Evolutionary conservation across 164 flowering plant genomes (phyloP).

Genomic region (Umbellularia californica): DNA sequence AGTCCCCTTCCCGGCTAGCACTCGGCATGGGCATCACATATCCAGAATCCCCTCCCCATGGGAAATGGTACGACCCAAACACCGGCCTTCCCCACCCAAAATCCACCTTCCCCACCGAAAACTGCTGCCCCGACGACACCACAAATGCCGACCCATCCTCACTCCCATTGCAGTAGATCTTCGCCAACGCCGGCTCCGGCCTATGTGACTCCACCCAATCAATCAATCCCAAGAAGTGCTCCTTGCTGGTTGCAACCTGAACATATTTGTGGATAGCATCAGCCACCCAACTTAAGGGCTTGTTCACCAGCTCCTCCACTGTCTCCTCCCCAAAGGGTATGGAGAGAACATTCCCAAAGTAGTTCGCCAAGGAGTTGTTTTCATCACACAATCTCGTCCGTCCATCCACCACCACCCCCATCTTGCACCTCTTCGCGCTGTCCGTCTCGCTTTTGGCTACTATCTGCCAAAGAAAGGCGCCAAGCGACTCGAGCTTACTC

Average conservation of each 20-base stretch:
- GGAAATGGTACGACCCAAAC: conserved; percentile 34
- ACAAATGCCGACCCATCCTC: conserved; percentile 30
- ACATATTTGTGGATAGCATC: conserved; percentile 17
- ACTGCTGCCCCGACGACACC: conserved; percentile 32
- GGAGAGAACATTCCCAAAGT: conserved; percentile 39
- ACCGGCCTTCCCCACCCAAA: too few relatives aligned
- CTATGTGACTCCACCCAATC: conserved; percentile 36
- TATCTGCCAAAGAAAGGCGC: conserved; percentile 14
- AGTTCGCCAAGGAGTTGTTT: conserved; percentile 7
- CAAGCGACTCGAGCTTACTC: conserved; percentile 15
- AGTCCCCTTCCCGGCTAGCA: conserved; percentile 24
- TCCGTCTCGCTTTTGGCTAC: not conserved
- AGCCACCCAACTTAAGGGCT: conserved; percentile 29
- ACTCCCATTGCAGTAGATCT: conserved; percentile 19
- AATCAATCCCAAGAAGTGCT: conserved; percentile 31
- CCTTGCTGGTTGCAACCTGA: conserved; percentile 15
- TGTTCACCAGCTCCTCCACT: conserved; percentile 10
- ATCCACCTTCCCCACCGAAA: conserved; percentile 25
- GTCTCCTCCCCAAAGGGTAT: conserved; percentile 24
- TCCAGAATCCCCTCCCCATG: conserved; percentile 30
- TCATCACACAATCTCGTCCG: conserved; percentile 10
- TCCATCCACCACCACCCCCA: conserved; percentile 22
- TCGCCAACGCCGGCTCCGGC: conserved; percentile 25
- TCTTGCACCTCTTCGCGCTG: not conserved
- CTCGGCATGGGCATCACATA: conserved; percentile 45